phyloP scores from a whole-genome alignment of 2,329 filamentous ascomycete species.

The Epichloe sibirici region DNA sequence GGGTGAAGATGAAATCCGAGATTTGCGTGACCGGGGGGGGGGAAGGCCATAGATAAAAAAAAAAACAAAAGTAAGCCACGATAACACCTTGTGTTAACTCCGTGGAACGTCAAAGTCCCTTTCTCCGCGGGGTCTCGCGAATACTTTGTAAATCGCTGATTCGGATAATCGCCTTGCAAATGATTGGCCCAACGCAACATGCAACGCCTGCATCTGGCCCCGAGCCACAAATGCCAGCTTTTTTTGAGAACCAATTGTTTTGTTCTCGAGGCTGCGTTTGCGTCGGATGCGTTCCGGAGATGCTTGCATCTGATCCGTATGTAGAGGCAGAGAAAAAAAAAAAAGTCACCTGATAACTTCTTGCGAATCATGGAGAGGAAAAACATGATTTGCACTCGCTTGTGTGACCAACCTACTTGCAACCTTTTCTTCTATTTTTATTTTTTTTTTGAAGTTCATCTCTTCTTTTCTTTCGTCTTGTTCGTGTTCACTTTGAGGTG shows the following conservation, averaged over 20 bases:
- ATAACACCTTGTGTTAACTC: too few species aligned
- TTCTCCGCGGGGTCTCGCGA: conserved; percentile 2
- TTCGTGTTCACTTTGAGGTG: too few species aligned
- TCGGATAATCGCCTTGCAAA: background rate
- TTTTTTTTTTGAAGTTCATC: too few species aligned
- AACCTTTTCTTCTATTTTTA: too few species aligned
- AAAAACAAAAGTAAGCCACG: too few species aligned
- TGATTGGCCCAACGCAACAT: conserved; percentile 1
- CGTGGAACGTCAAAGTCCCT: background rate
- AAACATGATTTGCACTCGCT: background rate
- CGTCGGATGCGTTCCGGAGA: conserved; percentile 1
- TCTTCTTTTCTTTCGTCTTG: background rate
- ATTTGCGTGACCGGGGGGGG: too few species aligned
- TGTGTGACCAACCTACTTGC: too few species aligned
- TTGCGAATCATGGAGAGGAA: background rate
- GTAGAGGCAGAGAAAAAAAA: too few species aligned
- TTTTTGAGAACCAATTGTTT: background rate
- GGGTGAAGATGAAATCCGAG: too few species aligned
- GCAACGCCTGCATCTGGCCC: background rate
- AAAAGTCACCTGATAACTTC: background rate
- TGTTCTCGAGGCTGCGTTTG: background rate
- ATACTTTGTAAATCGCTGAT: background rate
- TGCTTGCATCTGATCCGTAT: background rate
- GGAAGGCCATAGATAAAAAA: too few species aligned
- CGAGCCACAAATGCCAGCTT: background rate